phyloP scores from a whole-genome alignment of 495 filamentous ascomycete species.

The Glonium stellatum region DNA sequence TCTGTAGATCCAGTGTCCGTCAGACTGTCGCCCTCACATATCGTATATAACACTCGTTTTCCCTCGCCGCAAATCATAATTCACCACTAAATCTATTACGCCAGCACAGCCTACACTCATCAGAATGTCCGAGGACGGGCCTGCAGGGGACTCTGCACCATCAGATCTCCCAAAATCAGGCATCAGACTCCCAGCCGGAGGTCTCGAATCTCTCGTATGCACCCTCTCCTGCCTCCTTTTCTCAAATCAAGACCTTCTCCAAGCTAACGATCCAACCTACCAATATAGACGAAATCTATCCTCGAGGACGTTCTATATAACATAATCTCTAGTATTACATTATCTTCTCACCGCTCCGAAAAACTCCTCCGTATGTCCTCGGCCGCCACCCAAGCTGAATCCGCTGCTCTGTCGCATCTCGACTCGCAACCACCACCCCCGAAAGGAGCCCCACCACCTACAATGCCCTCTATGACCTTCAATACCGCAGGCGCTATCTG shows the following conservation, averaged over 20 bases:
- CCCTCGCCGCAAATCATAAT: not conserved
- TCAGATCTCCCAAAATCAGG: conserved; percentile 5
- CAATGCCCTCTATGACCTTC: conserved; percentile 35
- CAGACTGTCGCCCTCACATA: not conserved
- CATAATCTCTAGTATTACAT: conserved; percentile 40
- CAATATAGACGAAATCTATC: conserved; percentile 26
- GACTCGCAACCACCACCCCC: conserved; percentile 40
- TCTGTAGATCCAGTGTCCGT: not conserved
- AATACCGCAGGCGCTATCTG: conserved; percentile 66
- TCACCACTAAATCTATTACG: not conserved
- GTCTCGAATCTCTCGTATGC: conserved; percentile 21
- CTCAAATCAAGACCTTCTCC: not conserved
- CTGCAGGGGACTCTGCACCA: conserved; percentile 14
- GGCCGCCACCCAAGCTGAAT: conserved; percentile 53
- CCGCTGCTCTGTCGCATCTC: conserved; percentile 46
- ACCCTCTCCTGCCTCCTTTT: not conserved
- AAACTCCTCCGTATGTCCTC: conserved; percentile 56
- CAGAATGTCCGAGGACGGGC: conserved; percentile 28
- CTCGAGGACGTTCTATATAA: conserved; percentile 40
- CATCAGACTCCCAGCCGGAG: conserved; percentile 11
- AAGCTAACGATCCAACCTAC: conserved; percentile 9
- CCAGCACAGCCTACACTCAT: not conserved
- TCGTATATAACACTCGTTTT: not conserved
- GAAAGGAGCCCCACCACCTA: conserved; percentile 11
- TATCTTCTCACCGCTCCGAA: conserved; percentile 41